Evolutionary conservation across 176 grass and related monocot species (phyloP).

Genomic region (Zoysia japonica): DNA sequence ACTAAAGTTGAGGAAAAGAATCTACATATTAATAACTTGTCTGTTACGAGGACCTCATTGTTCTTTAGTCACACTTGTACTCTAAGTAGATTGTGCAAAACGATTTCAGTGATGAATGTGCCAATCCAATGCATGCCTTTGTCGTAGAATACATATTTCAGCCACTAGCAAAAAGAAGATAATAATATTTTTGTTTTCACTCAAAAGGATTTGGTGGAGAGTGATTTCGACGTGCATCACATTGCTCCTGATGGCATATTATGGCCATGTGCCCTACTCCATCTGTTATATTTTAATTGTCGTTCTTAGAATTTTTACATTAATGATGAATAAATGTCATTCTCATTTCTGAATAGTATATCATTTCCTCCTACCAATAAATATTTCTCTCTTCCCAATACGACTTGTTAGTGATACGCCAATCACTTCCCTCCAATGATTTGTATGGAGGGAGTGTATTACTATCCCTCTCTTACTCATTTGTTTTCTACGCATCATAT

Average conservation of each 20-base stretch:
- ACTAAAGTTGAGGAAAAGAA: not conserved
- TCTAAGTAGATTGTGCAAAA: not conserved
- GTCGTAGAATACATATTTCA: not conserved
- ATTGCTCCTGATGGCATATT: not conserved
- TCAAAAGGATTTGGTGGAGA: not conserved
- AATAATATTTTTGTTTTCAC: not conserved
- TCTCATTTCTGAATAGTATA: too few species aligned
- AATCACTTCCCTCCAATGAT: too few species aligned
- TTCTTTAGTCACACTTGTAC: not conserved
- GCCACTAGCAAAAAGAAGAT: not conserved
- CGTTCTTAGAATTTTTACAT: too few species aligned
- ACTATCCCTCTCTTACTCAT: too few species aligned
- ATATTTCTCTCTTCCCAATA: too few species aligned
- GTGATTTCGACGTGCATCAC: not conserved
- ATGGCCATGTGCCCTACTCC: too few species aligned
- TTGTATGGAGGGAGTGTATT: too few species aligned
- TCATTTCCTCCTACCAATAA: too few species aligned
- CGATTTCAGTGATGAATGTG: not conserved
- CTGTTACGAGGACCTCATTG: not conserved
- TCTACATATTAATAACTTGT: not conserved
- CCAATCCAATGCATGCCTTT: not conserved
- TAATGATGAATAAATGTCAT: too few species aligned
- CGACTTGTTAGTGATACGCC: too few species aligned
- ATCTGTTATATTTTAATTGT: too few species aligned
- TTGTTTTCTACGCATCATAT: too few species aligned